A percentile compares a stretch with the other conserved stretches of the same genome.
Evolutionary conservation across 1,284 basidiomycete genomes (phyloP).

Genomic region (Schizopora paradoxa): DNA sequence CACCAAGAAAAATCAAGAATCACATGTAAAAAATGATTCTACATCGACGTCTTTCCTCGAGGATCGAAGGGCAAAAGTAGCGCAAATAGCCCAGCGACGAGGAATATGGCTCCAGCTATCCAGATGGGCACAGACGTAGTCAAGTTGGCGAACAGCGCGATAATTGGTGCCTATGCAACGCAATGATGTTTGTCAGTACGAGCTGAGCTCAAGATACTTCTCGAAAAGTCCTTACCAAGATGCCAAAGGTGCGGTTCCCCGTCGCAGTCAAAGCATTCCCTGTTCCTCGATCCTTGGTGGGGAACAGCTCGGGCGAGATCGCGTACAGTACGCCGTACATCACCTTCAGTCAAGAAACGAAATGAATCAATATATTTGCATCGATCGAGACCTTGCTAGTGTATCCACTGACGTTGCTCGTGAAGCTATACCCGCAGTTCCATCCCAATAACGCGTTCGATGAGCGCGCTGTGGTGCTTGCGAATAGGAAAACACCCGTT

Average conservation of each 20-base stretch:
- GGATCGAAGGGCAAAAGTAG: conserved; percentile 70
- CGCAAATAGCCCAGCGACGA: conserved; percentile 56
- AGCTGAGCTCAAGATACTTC: conserved; percentile 19
- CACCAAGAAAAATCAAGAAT: too few species aligned
- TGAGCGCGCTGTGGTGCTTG: conserved; percentile 63
- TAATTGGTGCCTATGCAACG: conserved; percentile 51
- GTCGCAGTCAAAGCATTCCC: conserved; percentile 54
- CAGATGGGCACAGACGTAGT: conserved; percentile 65
- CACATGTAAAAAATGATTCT: too few species aligned
- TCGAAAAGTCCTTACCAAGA: conserved; percentile 47
- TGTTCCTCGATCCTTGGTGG: conserved; percentile 64
- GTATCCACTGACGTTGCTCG: conserved; percentile 43
- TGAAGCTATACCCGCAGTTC: conserved; percentile 61
- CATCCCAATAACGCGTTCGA: conserved; percentile 63
- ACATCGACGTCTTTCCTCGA: conserved; percentile 60
- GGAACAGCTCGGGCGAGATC: conserved; percentile 66
- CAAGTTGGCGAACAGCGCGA: conserved; percentile 58
- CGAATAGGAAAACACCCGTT: conserved; percentile 68
- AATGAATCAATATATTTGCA: conserved; percentile 15
- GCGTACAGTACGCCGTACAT: conserved; percentile 79
- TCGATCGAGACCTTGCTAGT: conserved; percentile 18
- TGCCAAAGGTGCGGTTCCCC: conserved; percentile 54
- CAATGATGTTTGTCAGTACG: conserved; percentile 2
- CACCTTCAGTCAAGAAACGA: conserved; percentile 30
- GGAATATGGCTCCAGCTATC: conserved; percentile 60